These are phyloP conservation scores for Cnidoscolus chayamansa DNA, from an alignment of 441 rosid species.

Conservation along the genomic window DNA sequence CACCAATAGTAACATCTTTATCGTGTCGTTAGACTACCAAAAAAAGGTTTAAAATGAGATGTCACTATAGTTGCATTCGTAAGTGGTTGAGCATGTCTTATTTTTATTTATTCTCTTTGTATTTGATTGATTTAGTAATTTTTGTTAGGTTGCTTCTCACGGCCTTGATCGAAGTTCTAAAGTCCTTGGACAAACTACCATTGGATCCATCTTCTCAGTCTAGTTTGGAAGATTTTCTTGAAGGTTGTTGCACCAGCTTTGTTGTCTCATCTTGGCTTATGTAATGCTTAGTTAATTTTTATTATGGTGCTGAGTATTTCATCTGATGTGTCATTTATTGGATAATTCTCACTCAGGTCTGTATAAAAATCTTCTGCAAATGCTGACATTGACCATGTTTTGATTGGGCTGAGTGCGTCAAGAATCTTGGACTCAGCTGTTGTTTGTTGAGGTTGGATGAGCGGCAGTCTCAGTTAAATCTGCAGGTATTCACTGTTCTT, in stretches of 20 bases:
- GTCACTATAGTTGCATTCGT: background rate
- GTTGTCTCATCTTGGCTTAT: background rate
- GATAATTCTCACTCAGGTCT: slow-evolving; percentile 6
- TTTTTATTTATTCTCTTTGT: background rate
- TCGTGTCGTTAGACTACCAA: no score
- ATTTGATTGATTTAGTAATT: slow-evolving; percentile 4
- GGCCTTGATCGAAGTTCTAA: slow-evolving; percentile 80
- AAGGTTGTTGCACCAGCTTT: background rate
- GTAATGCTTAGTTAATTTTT: background rate
- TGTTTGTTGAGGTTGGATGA: slow-evolving; percentile 20
- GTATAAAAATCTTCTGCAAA: slow-evolving; percentile 15
- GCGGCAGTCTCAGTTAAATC: slow-evolving; percentile 29
- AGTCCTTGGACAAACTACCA: slow-evolving; percentile 72
- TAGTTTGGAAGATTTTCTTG: slow-evolving; percentile 28
- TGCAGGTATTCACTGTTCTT: background rate
- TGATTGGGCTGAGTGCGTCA: slow-evolving; percentile 16
- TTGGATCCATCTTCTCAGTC: slow-evolving; percentile 47
- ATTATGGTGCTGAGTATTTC: background rate
- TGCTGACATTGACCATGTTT: slow-evolving; percentile 12
- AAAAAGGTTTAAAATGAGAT: no score
- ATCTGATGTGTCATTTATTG: slow-evolving; percentile 2
- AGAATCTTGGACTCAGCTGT: slow-evolving; percentile 19
- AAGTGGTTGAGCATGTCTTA: background rate
- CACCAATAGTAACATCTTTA: no score
- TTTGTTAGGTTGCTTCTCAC: slow-evolving; percentile 83